Base-by-base conservation (phyloP, 2,329 filamentous ascomycete species). In the Spiromastix sp. region DNA sequence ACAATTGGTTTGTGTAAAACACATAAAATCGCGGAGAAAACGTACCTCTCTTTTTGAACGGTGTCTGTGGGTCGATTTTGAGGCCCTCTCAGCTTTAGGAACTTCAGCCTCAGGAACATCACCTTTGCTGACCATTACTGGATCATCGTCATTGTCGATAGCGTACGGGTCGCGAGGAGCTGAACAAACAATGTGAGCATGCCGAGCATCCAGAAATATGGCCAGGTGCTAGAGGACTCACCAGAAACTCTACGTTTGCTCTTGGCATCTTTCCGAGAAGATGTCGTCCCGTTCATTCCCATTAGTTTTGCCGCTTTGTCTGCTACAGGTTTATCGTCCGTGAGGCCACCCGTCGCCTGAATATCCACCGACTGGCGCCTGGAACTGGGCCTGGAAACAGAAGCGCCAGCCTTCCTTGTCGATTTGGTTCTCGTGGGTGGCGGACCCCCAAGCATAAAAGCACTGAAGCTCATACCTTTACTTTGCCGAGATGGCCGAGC, bases 241-340 rank as follows among this genome's bases (percentile, higher is more conserved):
- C 59, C 44, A 37, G 53, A 50, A 45, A 39, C 38, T n/a, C n/a
- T n/a, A 36, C 50, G 60, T 36, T 66, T 75, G 37, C 71, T 70
- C 54, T 72, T 64, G 49, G 71, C 67, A 43, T 64, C 64, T 41
- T 62, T 65, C 32, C 64, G 65, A 9, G 65, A 64, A 28, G 47
- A 51, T 65, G 66, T 68, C 18, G 64, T 55, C 38, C 57, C 60
- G 41, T 57, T 65, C 40, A 74, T 59, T 46, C 64, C 86, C 75
- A 91, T 75, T 34, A 89, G 60, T 57, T 79, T 86, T 20, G 84
- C 83, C 18, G 84, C 85, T 58, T 93, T 93, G 30, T 76, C 71
- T 5, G 79, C 71, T 51, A 85, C 71, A 3, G 70, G 69, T 27
- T 68, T 63, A 20, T 81, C 74, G 19, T 80, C 76, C 6, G 83